Conservation (phyloP, 1,139 yeast genomes). For the Blastobotrys elegans region DNA sequence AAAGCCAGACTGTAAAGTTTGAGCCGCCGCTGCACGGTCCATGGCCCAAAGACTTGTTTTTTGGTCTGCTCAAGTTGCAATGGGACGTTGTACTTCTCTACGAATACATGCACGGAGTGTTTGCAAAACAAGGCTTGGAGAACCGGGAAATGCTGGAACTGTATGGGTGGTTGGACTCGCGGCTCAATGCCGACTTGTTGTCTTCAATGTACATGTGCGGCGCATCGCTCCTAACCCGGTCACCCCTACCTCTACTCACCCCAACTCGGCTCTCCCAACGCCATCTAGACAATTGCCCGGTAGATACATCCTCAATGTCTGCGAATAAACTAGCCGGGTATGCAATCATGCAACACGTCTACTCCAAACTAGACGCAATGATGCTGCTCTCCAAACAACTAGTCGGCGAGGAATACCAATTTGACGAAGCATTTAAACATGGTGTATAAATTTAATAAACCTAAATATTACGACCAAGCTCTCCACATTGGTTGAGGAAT, state of each 20-base stretch:
- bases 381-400: constrained; percentile 27
- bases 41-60: constrained; percentile 29
- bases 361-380: constrained; percentile 27
- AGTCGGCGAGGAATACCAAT: constrained; percentile 31
- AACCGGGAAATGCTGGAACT: constrained; percentile 16
- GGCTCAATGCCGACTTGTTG: constrained; percentile 26
- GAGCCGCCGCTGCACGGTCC: constrained; percentile 30
- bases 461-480: constrained; percentile 40
- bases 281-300: constrained; percentile 6
- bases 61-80: constrained; percentile 20
- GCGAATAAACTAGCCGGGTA: constrained; percentile 21
- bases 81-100: constrained; percentile 24
- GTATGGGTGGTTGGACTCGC: constrained; percentile 28
- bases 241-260: constrained; percentile 28
- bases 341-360: constrained; percentile 25
- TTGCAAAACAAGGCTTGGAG: constrained; percentile 19
- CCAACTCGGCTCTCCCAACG: constrained; percentile 25
- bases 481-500: constrained; percentile 68
- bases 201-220: constrained; percentile 29
- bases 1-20: constrained; percentile 17
- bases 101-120: constrained; percentile 20
- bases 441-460: neutral
- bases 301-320: neutral
- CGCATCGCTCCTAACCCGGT: constrained; percentile 24
- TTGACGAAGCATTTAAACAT: constrained; percentile 11